Evolutionary conservation across 2,329 filamentous ascomycete genomes (phyloP).

Genomic region (Geosmithia morbida): DNA sequence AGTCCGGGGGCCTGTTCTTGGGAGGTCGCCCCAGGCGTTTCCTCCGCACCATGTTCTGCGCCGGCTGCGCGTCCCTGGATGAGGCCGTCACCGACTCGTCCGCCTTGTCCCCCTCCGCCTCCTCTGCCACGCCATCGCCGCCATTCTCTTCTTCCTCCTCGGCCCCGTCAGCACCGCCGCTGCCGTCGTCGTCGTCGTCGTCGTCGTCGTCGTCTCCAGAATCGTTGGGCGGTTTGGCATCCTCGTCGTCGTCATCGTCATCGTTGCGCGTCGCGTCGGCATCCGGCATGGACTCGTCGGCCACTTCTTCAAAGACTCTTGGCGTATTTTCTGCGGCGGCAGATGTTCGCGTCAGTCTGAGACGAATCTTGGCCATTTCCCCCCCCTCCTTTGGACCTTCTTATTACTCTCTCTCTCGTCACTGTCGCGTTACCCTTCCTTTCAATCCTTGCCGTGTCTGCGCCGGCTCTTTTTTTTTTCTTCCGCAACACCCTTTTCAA

Average conservation of each 20-base stretch:
- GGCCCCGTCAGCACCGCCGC: conserved; percentile 33
- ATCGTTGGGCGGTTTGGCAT: conserved; percentile 12
- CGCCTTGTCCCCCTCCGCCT: conserved; percentile 22
- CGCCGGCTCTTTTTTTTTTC: no score
- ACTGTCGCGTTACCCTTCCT: background rate
- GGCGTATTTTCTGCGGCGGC: conserved; percentile 23
- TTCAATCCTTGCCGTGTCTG: no score
- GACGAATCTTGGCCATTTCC: conserved; percentile 7
- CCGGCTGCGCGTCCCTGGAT: conserved; percentile 37
- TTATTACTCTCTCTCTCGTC: background rate
- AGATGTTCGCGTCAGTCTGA: conserved; percentile 17
- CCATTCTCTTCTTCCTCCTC: conserved; percentile 38
- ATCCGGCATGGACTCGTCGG: conserved; percentile 24
- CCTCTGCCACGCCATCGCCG: conserved; percentile 19
- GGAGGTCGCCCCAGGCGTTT: conserved; percentile 75
- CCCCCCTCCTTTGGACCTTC: background rate
- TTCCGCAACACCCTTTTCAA: no score
- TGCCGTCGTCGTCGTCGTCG: conserved; percentile 25
- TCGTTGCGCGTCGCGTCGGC: conserved; percentile 16
- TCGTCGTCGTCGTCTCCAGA: conserved; percentile 15
- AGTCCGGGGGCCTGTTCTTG: conserved; percentile 71
- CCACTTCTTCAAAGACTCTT: conserved; percentile 23
- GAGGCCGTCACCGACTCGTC: conserved; percentile 23
- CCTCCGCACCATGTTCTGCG: conserved; percentile 51
- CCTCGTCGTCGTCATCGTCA: conserved; percentile 25